Evolutionary conservation across 148 eudicot species (phyloP), one percentile per base, ranked within the genome.

Genomic region (Rhododendron henanense): DNA sequence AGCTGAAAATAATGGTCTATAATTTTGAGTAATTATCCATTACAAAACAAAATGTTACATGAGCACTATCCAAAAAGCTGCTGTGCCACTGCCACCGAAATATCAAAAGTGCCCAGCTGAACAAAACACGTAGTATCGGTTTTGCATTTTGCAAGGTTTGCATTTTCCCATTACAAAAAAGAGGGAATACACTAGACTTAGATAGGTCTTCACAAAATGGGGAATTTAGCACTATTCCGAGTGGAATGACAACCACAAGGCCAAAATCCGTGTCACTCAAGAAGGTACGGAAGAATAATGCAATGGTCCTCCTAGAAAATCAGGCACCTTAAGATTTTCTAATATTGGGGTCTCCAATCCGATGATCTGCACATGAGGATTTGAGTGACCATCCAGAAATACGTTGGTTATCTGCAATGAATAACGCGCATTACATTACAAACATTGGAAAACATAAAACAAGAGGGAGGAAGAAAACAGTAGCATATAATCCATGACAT

Each of bases 311-410:
- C 55, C 85, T 37, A 88, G 87, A 15, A 82, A 91, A 86, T 94
- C 94, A 47, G 93, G 91, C 85, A 86, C 89, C 87, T 88, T 91
- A 79, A 95, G 87, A 73, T 95, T 87, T 84, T 91, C 86, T 35
- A 95, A 83, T 73, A 94, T 74, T n/a, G 94, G 94, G 82, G 92
- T 93, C 91, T 94, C 88, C 93, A 93, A 81, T 73, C 99, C 99
- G 79, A 92, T 87, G 8, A 95, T 81, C 55, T 92, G 87, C 65
- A 95, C 89, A 48, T 89, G 69, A 8, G 88, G 90, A 84, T 97
- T 97, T 37, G 98, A 93, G 92, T 97, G 94, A 45, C 99, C 98
- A 84, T 90, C 86, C 65, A 90, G 41, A 86, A 95, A 95, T 31
- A 85, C 86, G 33, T 78, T 75, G 10, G 96, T 92, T 33, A 97